Base-by-base conservation (phyloP, 2,329 filamentous ascomycete species). In the Alternaria consortialis region DNA sequence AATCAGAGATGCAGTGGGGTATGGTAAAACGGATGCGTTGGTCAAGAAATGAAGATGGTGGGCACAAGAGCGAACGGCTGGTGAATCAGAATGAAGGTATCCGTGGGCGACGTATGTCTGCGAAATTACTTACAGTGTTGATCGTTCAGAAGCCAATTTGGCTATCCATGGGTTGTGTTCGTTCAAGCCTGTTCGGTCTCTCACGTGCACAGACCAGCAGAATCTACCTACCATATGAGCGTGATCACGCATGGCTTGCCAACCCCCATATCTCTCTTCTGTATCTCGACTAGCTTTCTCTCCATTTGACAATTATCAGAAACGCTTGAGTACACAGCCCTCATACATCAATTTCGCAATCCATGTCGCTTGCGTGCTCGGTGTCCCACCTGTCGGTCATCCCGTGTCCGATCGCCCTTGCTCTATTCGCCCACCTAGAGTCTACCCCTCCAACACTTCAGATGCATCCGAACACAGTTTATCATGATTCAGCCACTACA, bases 361-460 rank as follows among this genome's bases (percentile, higher is more conserved):
- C 46, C 46, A 50, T 50, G 31, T 25, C 46, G 20, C 46, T 50
- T 50, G 32, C 46, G 46, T 50, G 46, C 46, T 50, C 20, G 20
- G 27, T 25, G 46, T 48, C 31, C 31, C 46, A 48, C 46, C 12
- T 17, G 17, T 48, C 46, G 46, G 46, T 25, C 46, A 34, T 48
- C 46, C 46, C 46, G 46, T 48, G 46, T 50, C 31, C 31, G 46
- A 50, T 50, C 32, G 46, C 13, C 23, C 46, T 36, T 13, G 46
- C 32, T 50, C 46, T 50, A 50, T 50, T 50, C 46, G 46, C 46
- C 25, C 9, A 29, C 8, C 25, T 20, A 8, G 11, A 11, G 27
- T 6, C 31, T 50, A 50, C 46, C 46, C 46, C 46, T 50, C 46
- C 31, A 50, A 50, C 32, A 37, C 32, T 12, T 13, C 32, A 50